Base-by-base conservation (phyloP, 1,139 yeast genomes). In the Dujonia santamariae region DNA sequence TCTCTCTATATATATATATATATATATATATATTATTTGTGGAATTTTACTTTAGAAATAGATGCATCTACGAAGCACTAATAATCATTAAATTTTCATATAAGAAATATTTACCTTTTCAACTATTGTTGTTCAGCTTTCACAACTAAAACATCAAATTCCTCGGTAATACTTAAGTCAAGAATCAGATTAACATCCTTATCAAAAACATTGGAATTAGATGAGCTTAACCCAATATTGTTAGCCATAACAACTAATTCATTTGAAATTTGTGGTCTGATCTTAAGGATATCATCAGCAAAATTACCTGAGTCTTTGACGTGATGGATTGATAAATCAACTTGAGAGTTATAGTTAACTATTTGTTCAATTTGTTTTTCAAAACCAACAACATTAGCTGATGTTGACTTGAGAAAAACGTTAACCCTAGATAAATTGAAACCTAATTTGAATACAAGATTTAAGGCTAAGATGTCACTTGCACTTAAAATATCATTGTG, bases 401-500 rank as follows among this genome's bases (percentile, higher is more conserved):
- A 30, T 9, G 41, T 24, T 7, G 55, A 41, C 28, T 46, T 49
- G n/a, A 59, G 50, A 31, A 43, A 54, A 11, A 60, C 42, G 26
- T 52, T 57, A 2, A 61, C 43, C 4, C 40, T 37, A 3, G 45
- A 34, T 4, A 44, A 32, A 12, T 37, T 37, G 16, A 39, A 42
- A 2, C 41, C 37, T 30, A 63, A 44, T 34, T 51, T 52, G 30
- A 47, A 47, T 16, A 54, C 52, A 30, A 59, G 39, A 36, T 57
- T 54, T 17, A 64, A 42, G 2, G 63, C 51, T 26, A 63, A 53
- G 30, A 61, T 49, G 36, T 64, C 71, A 20, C 61, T 59, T 1
- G 59, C 45, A 38, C 65, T 59, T 34, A 64, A 50, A n/a, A 56
- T 42, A 42, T 60, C 59, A 34, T 59, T 61, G 42, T 59, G 61